Base-by-base conservation (phyloP, 208 protist genomes). In the Trypanosoma avium region DNA sequence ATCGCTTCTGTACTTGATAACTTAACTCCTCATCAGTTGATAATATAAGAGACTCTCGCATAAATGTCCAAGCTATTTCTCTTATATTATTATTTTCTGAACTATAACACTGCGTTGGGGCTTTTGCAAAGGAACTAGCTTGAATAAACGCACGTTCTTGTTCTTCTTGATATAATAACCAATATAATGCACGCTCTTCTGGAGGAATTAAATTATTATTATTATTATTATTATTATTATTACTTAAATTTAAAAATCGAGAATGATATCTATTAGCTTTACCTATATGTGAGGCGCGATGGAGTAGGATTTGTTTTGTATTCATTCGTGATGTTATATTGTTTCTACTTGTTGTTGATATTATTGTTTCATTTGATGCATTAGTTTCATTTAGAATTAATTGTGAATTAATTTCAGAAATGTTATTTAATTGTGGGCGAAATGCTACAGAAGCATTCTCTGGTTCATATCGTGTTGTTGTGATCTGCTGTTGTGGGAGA, bases 161-260 rank as follows among this genome's bases (percentile, higher is more conserved):
- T 33, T 76, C 42, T 50, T 90, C 83, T 4, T 82, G 49, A 54
- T 86, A 86, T n/a, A 86, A 19, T 15, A 86, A 65, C 53, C 74
- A 84, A 21, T 67, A 70, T 33, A 75, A 27, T 0, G 50, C 13
- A 4, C 58, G n/a, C n/a, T n/a, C n/a, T n/a, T n/a, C n/a, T n/a
- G 46, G 8, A 40, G 19, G 19, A 48, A 33, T 19, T 22, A 4
- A 15, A 12, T 32, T 21, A 5, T 43, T 13, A 19, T 24, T 4
- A 9, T 3, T 24, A n/a, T n/a, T n/a, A n/a, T n/a, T n/a, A n/a
- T n/a, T n/a, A n/a, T n/a, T n/a, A n/a, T n/a, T n/a, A n/a, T n/a
- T n/a, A n/a, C n/a, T n/a, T n/a, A n/a, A n/a, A n/a, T n/a, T n/a
- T n/a, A n/a, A n/a, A n/a, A n/a, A n/a, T n/a, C n/a, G n/a, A n/a